Evolutionary conservation across 768 basidiomycete genomes (phyloP), one percentile per base, ranked within the genome.

Genomic region (Collybia nuda): DNA sequence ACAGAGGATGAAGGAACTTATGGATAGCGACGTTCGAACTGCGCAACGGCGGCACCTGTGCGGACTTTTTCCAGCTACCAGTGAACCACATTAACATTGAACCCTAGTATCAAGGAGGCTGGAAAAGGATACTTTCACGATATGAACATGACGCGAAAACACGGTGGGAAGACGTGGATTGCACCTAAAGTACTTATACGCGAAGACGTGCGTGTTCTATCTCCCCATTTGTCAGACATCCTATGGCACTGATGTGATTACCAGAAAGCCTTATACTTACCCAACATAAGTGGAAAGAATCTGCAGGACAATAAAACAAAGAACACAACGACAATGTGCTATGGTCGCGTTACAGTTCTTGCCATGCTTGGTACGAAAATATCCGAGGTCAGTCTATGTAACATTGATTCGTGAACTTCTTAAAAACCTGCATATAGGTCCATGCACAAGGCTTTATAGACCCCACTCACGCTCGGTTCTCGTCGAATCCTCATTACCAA

Each of bases 121-220:
- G 79, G 82, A 11, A 88, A 86, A 61, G 93, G 93, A 0, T 96
- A 98, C 69, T 98, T 92, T 61, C 78, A 88, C 46, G 96, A 98
- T 64, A 55, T 76, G 49, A 89, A 90, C 59, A 84, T 86, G 63
- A 88, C 90, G 1, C 74, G 87, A 44, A 78, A 78, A 38, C 82
- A 93, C 58, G 94, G 93, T 14, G 96, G 96, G 14, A 98, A 98
- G 72, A 88, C 89, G 7, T 98, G 93, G 93, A 81, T 93, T 45
- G 94, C 93, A 9, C 95, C 94, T 1, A 84, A 79, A 18, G 88
- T 90, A 18, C 75, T 98, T 58, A 93, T 98, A 55, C 83, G 85
- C 23, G 90, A 93, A 72, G 92, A 96, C 56, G 95, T 95, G 62
- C 57, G 90, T 77, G 23, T 15, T 39, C 12, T 6, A 11, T 9